Evolutionary conservation across 768 basidiomycete species (phyloP), one percentile per base, ranked within the genome.

Genomic region (Hygrocybe coccinea): DNA sequence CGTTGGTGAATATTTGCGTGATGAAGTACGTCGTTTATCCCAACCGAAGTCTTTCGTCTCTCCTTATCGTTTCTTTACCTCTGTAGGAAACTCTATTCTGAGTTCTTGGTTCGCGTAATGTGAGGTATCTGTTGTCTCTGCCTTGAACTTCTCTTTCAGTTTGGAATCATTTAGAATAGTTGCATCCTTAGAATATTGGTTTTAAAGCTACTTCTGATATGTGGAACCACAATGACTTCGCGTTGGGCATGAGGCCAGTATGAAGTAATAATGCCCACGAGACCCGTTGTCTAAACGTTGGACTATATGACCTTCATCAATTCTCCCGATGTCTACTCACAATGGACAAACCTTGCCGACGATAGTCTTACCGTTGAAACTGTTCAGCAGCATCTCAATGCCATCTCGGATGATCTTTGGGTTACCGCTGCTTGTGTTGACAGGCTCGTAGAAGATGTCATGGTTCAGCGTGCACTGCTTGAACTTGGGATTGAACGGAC

Each of bases 1-100:
- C 71, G 91, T 98, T 21, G 97, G 97, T 55, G 97, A 99, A 76
- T 99, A 98, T 69, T 75, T 99, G 29, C 86, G 97, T 63, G 97
- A 99, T 67, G 97, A 97, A 79, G 95, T 91, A 56, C 64, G 74
- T 65, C 22, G 11, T 50, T 29, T 55, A 19, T 19, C 34, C 14
- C n/a, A n/a, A n/a, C 19, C 19, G 10, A 41, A 5, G 38, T 11
- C 5, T 4, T 11, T 41, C 38, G 69, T 69, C 52, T 57, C 69
- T 47, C 2, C 50, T n/a, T 15, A 51, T 8, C 17, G 29, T 8
- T 33, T n/a, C 38, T 67, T 37, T 43, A 55, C 34, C 37, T 5
- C 52, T 52, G 38, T 56, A 89, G 90, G 90, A 92, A 64, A 91
- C 89, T 11, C 75, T 92, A 41, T 91, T 92, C 71, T 91, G 52